Conservation (phyloP, 2,329 filamentous ascomycete species). For the Penicillium sp. region DNA sequence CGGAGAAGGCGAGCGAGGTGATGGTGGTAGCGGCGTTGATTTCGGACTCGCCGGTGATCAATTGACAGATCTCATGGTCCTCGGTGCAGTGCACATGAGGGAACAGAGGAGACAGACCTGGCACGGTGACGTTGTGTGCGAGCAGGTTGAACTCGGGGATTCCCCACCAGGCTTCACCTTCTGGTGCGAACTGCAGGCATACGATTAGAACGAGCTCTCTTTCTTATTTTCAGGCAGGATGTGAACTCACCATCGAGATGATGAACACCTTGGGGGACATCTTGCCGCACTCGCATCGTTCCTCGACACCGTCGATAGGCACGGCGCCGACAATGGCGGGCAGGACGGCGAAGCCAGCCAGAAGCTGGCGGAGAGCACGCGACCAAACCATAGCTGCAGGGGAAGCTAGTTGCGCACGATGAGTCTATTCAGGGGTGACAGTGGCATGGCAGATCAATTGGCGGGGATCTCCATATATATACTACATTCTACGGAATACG, state of each 20-base stretch:
- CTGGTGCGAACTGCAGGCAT: slow-evolving; percentile 53
- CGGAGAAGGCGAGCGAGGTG: slow-evolving; percentile 59
- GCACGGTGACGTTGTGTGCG: slow-evolving; percentile 54
- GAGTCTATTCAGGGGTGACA: too few relatives aligned
- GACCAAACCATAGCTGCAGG: not conserved
- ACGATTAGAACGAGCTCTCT: not conserved
- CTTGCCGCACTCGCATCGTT: slow-evolving; percentile 15
- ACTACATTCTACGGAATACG: too few relatives aligned
- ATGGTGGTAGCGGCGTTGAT: slow-evolving; percentile 71
- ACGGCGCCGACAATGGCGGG: slow-evolving; percentile 3
- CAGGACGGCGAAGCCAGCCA: not conserved
- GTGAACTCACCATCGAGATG: slow-evolving; percentile 36
- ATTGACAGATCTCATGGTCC: slow-evolving; percentile 61
- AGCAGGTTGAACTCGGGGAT: slow-evolving; percentile 55
- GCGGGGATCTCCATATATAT: too few relatives aligned
- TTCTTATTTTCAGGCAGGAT: not conserved
- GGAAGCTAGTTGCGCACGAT: too few relatives aligned
- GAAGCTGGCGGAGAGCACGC: not conserved
- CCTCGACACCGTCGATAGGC: slow-evolving; percentile 6
- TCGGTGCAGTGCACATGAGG: slow-evolving; percentile 62
- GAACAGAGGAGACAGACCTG: slow-evolving; percentile 63
- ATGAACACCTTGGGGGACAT: slow-evolving; percentile 41
- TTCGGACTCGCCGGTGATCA: slow-evolving; percentile 65
- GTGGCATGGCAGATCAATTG: too few relatives aligned
- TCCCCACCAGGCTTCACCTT: slow-evolving; percentile 59